Evolutionary conservation across 164 flowering plant genomes (phyloP).

Genomic region (Annona squamosa): DNA sequence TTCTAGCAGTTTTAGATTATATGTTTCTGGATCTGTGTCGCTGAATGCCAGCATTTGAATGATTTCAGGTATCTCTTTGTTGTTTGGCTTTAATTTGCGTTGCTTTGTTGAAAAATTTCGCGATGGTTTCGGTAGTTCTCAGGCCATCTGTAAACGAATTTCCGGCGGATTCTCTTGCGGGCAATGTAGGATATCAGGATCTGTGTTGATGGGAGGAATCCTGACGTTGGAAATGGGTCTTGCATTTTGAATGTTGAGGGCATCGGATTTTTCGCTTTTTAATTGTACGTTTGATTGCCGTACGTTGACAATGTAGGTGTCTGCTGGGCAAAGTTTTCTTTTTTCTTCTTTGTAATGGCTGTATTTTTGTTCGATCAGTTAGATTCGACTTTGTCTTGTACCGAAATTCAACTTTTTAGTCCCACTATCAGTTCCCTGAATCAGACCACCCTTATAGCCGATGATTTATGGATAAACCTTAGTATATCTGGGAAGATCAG

Average conservation of each 20-base stretch:
- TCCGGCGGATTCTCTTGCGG: background rate
- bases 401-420: too few relatives aligned
- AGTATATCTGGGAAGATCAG: too few relatives aligned
- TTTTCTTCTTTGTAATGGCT: too few relatives aligned
- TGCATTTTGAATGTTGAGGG: background rate
- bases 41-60: slow-evolving; percentile 1
- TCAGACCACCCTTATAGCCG: too few relatives aligned
- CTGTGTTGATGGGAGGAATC: background rate
- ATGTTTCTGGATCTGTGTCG: slow-evolving; percentile 8
- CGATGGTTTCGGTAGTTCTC: background rate
- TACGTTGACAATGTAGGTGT: too few relatives aligned
- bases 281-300: background rate
- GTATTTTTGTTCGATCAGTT: too few relatives aligned
- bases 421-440: too few relatives aligned
- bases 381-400: too few relatives aligned
- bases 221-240: background rate
- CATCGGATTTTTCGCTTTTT: background rate
- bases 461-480: too few relatives aligned
- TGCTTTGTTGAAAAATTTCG: background rate
- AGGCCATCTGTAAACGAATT: background rate
- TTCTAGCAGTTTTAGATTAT: background rate
- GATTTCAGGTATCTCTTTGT: background rate
- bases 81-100: background rate
- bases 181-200: background rate
- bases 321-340: background rate